A percentile compares a stretch with the other conserved stretches of the same genome.
Conservation (phyloP, 768 basidiomycete genomes). For the Kwoniella heveanensis region DNA sequence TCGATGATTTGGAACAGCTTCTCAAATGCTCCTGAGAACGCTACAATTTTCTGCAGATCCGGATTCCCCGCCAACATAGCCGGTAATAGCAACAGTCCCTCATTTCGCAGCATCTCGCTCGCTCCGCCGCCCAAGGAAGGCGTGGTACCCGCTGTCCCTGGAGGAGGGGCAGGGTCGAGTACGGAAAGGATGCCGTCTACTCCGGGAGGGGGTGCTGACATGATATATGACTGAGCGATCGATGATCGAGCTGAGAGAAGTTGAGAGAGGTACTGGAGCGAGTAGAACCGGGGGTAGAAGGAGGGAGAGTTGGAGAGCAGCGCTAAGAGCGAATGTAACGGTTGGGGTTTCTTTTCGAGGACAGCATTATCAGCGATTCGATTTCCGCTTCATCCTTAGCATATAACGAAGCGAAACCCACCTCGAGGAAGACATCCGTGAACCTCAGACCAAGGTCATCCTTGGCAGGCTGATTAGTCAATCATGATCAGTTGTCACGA, state of each 20-base stretch:
- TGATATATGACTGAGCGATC: constrained; percentile 83
- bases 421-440: constrained; percentile 75
- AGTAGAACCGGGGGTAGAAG: constrained; percentile 83
- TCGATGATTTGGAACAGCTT: constrained; percentile 85
- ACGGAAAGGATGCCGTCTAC: constrained; percentile 64
- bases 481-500: constrained; percentile 11
- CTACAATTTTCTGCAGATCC: constrained; percentile 93
- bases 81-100: constrained; percentile 81
- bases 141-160: constrained; percentile 15
- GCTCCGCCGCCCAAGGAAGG: constrained; percentile 45
- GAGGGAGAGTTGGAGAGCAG: constrained; percentile 70
- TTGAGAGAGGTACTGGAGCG: constrained; percentile 76
- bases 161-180: constrained; percentile 29
- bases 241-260: constrained; percentile 80
- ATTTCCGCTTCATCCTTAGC: too few species aligned
- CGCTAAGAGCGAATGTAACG: constrained; percentile 73
- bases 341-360: constrained; percentile 64
- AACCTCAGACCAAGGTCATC: constrained; percentile 81
- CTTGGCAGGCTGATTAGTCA: constrained; percentile 48
- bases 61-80: constrained; percentile 79
- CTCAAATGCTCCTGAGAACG: constrained; percentile 96
- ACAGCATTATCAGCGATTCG: too few species aligned
- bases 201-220: constrained; percentile 67
- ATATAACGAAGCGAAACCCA: too few species aligned
- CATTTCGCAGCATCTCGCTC: constrained; percentile 58